Percentiles rank a stretch among this genome's conserved stretches.
These are phyloP conservation scores for Sicyos edulis DNA, from an alignment of 306 rosid genomes.

Conservation along the genomic window DNA sequence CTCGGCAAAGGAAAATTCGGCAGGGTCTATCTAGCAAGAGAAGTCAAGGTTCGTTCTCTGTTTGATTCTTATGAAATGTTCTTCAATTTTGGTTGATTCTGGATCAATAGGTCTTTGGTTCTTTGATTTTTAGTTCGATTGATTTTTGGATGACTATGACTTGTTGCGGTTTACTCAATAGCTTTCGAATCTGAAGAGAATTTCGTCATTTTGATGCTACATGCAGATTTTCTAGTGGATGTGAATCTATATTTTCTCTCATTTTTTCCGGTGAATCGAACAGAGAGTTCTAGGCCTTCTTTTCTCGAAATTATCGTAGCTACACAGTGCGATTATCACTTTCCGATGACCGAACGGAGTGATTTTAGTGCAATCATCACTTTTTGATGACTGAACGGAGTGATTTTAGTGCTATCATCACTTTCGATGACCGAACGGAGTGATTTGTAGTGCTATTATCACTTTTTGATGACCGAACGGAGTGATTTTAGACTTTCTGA, in stretches of 20 bases:
- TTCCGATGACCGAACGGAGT: too few species aligned
- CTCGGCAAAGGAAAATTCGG: slow-evolving; percentile 87
- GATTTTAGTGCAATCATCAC: too few species aligned
- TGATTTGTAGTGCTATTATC: background rate
- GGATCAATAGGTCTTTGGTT: background rate
- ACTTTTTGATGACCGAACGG: background rate
- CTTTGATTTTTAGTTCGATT: background rate
- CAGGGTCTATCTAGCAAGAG: slow-evolving; percentile 76
- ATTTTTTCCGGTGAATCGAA: background rate
- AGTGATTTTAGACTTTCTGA: too few species aligned
- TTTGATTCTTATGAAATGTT: slow-evolving; percentile 2
- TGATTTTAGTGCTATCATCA: too few species aligned
- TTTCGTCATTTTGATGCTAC: background rate
- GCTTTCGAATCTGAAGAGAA: background rate
- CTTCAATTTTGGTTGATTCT: too few species aligned
- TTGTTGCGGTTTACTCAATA: background rate
- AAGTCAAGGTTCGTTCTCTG: slow-evolving; percentile 40
- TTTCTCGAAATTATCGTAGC: background rate
- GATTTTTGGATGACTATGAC: background rate
- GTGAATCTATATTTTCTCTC: background rate
- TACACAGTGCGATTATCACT: background rate
- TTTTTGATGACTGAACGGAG: too few species aligned
- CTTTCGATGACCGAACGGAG: background rate
- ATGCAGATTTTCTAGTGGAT: background rate
- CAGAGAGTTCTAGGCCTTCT: background rate